Evolutionary conservation across 352 stramenopile species (phyloP).

Genomic region (Lagenidium sp.): DNA sequence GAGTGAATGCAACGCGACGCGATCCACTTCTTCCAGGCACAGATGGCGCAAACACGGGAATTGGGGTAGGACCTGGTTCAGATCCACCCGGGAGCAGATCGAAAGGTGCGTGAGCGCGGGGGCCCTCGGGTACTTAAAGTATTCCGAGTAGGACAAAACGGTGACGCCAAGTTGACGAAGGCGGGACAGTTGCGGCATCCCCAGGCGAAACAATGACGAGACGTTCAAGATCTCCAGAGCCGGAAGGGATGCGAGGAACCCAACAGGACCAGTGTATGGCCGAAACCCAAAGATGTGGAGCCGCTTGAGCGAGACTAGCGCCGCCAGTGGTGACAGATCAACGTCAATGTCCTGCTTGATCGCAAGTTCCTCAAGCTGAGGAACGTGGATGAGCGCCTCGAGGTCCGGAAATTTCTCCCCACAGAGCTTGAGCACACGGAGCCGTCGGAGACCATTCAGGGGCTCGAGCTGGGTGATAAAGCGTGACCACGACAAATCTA

Average conservation of each 20-base stretch:
- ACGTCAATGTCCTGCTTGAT: slow-evolving; percentile 19
- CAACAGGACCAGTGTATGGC: slow-evolving; percentile 9
- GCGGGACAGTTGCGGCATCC: slow-evolving; percentile 6
- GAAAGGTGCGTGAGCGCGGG: slow-evolving; percentile 4
- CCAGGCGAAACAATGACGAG: slow-evolving; percentile 14
- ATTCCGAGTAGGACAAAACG: slow-evolving; percentile 18
- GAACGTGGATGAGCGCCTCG: neutral
- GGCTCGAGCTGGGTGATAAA: slow-evolving; percentile 12
- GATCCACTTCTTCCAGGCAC: slow-evolving; percentile 14
- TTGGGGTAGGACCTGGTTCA: slow-evolving; percentile 7
- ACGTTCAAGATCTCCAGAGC: slow-evolving; percentile 11
- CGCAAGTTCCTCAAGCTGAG: slow-evolving; percentile 8
- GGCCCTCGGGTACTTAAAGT: slow-evolving; percentile 16
- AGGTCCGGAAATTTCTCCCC: slow-evolving; percentile 16
- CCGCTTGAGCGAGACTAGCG: slow-evolving; percentile 8
- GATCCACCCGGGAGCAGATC: slow-evolving; percentile 8
- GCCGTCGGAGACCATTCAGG: slow-evolving; percentile 3
- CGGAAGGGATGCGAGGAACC: slow-evolving; percentile 8
- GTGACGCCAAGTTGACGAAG: slow-evolving; percentile 8
- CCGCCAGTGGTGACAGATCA: slow-evolving; percentile 8
- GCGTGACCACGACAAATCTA: slow-evolving; percentile 14
- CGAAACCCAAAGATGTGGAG: slow-evolving; percentile 13
- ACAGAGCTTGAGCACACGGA: slow-evolving; percentile 11
- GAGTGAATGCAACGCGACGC: slow-evolving; percentile 9
- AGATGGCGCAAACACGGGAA: slow-evolving; percentile 8